Evolutionary conservation across 352 stramenopile species (phyloP).

Genomic region (Pythium brassicae): DNA sequence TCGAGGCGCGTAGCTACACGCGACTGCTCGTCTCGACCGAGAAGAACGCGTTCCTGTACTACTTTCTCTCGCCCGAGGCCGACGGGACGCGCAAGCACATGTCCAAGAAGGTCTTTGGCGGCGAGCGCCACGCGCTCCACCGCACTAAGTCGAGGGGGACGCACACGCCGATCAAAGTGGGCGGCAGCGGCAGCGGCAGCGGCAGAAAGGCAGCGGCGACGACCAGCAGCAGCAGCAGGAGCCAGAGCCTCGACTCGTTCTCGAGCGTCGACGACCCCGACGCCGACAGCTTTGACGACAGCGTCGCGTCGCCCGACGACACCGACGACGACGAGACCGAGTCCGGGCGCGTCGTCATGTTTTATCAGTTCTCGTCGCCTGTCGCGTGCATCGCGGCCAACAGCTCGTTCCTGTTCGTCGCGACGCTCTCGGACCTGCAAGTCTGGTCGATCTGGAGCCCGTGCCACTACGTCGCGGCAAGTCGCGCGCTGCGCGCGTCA

Average conservation of each 20-base stretch:
- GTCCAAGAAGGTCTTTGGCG: slow-evolving; percentile 69
- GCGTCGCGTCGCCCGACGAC: slow-evolving; percentile 5
- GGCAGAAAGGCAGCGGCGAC: slow-evolving; percentile 4
- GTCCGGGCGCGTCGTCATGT: slow-evolving; percentile 78
- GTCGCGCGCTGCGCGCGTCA: slow-evolving; percentile 45
- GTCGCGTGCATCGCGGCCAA: slow-evolving; percentile 72
- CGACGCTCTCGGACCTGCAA: slow-evolving; percentile 60
- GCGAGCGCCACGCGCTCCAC: slow-evolving; percentile 5
- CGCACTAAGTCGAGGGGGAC: slow-evolving; percentile 36
- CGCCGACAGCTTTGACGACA: slow-evolving; percentile 6
- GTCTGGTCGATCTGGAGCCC: slow-evolving; percentile 87
- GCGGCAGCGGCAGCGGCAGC: slow-evolving; percentile 16
- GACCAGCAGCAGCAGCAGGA: too few species aligned
- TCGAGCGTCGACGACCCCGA: slow-evolving; percentile 20
- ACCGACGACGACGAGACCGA: slow-evolving; percentile 28
- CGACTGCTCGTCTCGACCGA: slow-evolving; percentile 63
- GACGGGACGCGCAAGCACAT: slow-evolving; percentile 76
- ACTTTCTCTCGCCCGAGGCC: slow-evolving; percentile 68
- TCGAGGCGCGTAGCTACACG: slow-evolving; percentile 74
- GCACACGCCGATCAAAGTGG: slow-evolving; percentile 38
- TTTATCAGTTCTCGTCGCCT: slow-evolving; percentile 69
- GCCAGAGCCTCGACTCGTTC: slow-evolving; percentile 28
- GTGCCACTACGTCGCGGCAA: slow-evolving; percentile 73
- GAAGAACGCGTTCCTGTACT: slow-evolving; percentile 74
- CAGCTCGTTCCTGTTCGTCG: slow-evolving; percentile 83